Conservation (phyloP, 2,329 filamentous ascomycete genomes). For the Leptographium procerum region DNA sequence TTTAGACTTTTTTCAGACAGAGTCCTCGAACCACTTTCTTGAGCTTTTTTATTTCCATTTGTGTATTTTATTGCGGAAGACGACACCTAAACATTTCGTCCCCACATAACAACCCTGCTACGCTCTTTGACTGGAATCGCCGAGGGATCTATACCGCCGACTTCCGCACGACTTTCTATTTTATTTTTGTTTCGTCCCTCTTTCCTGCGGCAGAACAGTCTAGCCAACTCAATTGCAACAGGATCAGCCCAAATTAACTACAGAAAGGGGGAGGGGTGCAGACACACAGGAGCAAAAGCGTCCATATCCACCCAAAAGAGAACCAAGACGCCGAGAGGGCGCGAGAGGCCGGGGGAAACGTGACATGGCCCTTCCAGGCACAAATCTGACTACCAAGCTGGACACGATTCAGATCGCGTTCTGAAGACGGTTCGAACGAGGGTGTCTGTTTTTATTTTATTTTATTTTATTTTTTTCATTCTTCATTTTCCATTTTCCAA, state of each 20-base stretch:
- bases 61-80: neutral
- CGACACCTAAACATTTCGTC: neutral
- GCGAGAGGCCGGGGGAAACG: neutral
- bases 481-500: no score
- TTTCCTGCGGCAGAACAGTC: neutral
- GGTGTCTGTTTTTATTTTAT: neutral
- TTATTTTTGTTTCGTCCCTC: neutral
- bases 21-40: neutral
- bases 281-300: neutral
- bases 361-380: slow-evolving; percentile 3
- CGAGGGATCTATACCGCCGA: neutral
- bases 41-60: neutral
- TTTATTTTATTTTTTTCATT: neutral
- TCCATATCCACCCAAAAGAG: neutral
- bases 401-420: slow-evolving; percentile 3
- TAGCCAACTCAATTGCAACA: neutral
- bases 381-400: slow-evolving; percentile 5
- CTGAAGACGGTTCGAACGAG: neutral
- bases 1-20: no score
- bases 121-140: neutral
- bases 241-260: neutral
- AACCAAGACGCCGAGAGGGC: neutral
- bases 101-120: neutral
- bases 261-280: neutral
- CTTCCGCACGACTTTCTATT: neutral